These are phyloP conservation scores for Elsinoe necatrix DNA, from an alignment of 2,329 filamentous ascomycete species.

Conservation along the genomic window DNA sequence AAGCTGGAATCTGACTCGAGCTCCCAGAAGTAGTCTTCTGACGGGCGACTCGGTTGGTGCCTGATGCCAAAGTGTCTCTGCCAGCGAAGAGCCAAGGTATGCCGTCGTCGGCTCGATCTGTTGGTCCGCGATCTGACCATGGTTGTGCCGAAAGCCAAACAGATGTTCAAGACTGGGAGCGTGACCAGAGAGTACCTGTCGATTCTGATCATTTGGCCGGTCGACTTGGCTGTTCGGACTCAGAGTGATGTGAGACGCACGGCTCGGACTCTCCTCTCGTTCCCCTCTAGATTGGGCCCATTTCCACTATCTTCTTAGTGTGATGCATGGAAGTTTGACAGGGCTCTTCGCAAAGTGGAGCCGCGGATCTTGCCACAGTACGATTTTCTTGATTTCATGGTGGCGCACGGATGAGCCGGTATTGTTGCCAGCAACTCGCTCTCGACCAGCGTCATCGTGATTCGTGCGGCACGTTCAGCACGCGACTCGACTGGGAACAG, in stretches of 20 bases:
- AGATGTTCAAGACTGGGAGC: constrained; percentile 1
- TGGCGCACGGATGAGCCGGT: constrained; percentile 15
- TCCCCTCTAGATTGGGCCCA: not conserved
- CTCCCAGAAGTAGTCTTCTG: not conserved
- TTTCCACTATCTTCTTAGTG: not conserved
- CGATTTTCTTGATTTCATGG: constrained; percentile 9
- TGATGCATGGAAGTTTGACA: constrained; percentile 14
- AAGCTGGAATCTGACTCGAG: constrained; percentile 5
- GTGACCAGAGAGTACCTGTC: not conserved
- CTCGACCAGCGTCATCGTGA: constrained; percentile 14
- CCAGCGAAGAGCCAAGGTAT: not conserved
- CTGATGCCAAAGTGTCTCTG: constrained; percentile 5
- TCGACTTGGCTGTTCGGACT: constrained; percentile 2
- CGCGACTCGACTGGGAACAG: not conserved
- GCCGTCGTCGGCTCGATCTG: not conserved
- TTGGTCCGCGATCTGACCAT: not conserved
- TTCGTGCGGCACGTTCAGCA: not conserved
- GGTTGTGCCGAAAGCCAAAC: not conserved
- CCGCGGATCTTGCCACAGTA: constrained; percentile 11
- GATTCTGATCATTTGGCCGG: not conserved
- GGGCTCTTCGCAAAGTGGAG: constrained; percentile 2
- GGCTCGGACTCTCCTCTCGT: not conserved
- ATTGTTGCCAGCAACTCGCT: not conserved
- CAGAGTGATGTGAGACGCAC: not conserved
- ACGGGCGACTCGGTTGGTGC: constrained; percentile 1